These are phyloP conservation scores for Dacryopinax spathularia DNA, from an alignment of 768 basidiomycete genomes.

Conservation along the genomic window DNA sequence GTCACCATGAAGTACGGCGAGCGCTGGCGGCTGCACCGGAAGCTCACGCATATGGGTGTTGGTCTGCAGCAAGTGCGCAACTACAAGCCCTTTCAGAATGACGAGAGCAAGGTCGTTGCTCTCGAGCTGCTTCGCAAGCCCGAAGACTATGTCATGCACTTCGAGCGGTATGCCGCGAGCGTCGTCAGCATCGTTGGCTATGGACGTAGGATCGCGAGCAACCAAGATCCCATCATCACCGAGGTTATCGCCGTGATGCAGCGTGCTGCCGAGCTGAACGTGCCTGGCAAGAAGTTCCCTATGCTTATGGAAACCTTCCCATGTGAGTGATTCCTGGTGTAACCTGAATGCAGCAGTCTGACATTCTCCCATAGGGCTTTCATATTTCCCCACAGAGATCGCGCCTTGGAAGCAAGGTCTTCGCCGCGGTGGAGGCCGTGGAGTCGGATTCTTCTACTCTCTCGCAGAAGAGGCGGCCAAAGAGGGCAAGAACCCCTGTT, in stretches of 20 bases:
- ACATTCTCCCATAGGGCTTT: background rate
- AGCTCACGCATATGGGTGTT: conserved; percentile 8
- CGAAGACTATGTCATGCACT: background rate
- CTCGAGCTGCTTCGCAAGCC: background rate
- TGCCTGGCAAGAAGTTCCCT: background rate
- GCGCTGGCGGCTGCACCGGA: conserved; percentile 5
- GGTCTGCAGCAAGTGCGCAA: conserved; percentile 12
- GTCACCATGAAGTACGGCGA: conserved; percentile 9
- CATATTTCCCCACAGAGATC: background rate
- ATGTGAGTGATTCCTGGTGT: background rate
- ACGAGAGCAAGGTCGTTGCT: conserved; percentile 11
- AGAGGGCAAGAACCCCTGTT: background rate
- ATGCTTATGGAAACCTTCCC: background rate
- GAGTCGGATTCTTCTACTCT: background rate
- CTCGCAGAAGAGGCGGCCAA: background rate
- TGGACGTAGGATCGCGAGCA: background rate
- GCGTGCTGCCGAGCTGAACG: background rate
- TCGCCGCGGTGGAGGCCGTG: background rate
- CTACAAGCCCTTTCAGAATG: conserved; percentile 17
- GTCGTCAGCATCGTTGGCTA: background rate
- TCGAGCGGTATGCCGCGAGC: background rate
- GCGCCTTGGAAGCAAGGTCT: background rate
- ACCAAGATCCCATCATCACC: background rate
- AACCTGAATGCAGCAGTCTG: background rate
- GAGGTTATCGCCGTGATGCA: background rate